phyloP scores from a whole-genome alignment of 2,329 filamentous ascomycete species.

The Microsporum audouinii region DNA sequence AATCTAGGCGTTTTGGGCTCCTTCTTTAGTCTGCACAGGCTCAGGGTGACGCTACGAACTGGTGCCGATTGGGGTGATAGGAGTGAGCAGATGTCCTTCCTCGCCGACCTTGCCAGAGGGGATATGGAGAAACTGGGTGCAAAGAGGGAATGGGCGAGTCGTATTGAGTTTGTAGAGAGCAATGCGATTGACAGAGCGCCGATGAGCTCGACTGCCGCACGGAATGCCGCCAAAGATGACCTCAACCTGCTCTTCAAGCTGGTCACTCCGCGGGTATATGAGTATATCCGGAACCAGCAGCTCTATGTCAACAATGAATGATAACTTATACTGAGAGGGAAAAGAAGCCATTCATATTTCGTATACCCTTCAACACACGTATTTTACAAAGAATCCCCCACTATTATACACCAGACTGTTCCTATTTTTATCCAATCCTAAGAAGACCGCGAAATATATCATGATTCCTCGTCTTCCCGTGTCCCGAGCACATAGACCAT shows the following conservation, averaged over 20 bases:
- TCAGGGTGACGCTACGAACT: constrained; percentile 35
- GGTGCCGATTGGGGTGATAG: constrained; percentile 30
- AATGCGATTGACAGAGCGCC: constrained; percentile 25
- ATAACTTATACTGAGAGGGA: neutral
- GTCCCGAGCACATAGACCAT: constrained; percentile 36
- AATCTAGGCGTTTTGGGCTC: constrained; percentile 32
- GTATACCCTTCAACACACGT: neutral
- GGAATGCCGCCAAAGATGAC: constrained; percentile 25
- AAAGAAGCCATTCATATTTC: neutral
- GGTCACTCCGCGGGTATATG: constrained; percentile 25
- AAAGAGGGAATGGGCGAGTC: constrained; percentile 33
- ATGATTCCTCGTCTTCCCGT: constrained; percentile 32
- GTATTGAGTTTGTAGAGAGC: constrained; percentile 33
- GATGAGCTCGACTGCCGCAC: constrained; percentile 35
- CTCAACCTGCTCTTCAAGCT: constrained; percentile 25
- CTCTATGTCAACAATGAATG: constrained; percentile 19
- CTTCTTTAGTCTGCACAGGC: constrained; percentile 33
- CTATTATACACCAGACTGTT: neutral
- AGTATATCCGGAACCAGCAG: constrained; percentile 24
- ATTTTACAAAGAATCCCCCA: constrained; percentile 1
- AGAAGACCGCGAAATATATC: neutral
- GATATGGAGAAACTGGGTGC: constrained; percentile 28
- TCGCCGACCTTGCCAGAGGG: constrained; percentile 29
- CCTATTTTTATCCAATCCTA: neutral
- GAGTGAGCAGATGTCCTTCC: constrained; percentile 31